phyloP scores from a whole-genome alignment of 2,329 filamentous ascomycete genomes.

The Pseudogymnoascus pannorum region DNA sequence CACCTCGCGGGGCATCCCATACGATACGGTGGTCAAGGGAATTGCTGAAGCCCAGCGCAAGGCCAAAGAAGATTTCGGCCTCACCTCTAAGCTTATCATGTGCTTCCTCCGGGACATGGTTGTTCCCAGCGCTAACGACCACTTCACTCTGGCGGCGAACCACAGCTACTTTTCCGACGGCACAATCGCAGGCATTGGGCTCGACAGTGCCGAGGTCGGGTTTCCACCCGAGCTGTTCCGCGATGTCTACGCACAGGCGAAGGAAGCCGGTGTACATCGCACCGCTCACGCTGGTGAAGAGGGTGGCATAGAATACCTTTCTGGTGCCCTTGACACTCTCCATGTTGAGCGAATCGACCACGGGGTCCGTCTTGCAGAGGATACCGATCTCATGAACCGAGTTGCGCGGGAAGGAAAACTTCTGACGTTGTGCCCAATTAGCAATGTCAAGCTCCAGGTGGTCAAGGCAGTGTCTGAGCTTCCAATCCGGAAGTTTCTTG shows the following conservation, averaged over 20 bases:
- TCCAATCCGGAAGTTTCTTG: slow-evolving; percentile 36
- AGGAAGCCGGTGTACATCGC: slow-evolving; percentile 45
- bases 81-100: slow-evolving; percentile 60
- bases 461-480: slow-evolving; percentile 37
- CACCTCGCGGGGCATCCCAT: slow-evolving; percentile 52
- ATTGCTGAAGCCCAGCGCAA: slow-evolving; percentile 52
- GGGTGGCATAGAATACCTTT: slow-evolving; percentile 60
- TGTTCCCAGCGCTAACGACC: slow-evolving; percentile 44
- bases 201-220: slow-evolving; percentile 57
- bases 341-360: slow-evolving; percentile 65
- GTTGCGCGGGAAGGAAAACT: slow-evolving; percentile 52
- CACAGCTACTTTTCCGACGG: slow-evolving; percentile 43
- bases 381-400: slow-evolving; percentile 48
- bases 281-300: slow-evolving; percentile 75
- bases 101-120: slow-evolving; percentile 68
- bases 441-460: slow-evolving; percentile 55
- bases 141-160: slow-evolving; percentile 36
- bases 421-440: slow-evolving; percentile 66
- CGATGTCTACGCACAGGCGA: slow-evolving; percentile 51
- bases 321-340: slow-evolving; percentile 53
- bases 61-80: slow-evolving; percentile 54
- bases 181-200: slow-evolving; percentile 54
- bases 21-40: slow-evolving; percentile 57
- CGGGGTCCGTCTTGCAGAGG: slow-evolving; percentile 58
- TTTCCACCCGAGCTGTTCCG: slow-evolving; percentile 53